phyloP scores from a whole-genome alignment of 768 basidiomycete species.

The Trametes cingulata region DNA sequence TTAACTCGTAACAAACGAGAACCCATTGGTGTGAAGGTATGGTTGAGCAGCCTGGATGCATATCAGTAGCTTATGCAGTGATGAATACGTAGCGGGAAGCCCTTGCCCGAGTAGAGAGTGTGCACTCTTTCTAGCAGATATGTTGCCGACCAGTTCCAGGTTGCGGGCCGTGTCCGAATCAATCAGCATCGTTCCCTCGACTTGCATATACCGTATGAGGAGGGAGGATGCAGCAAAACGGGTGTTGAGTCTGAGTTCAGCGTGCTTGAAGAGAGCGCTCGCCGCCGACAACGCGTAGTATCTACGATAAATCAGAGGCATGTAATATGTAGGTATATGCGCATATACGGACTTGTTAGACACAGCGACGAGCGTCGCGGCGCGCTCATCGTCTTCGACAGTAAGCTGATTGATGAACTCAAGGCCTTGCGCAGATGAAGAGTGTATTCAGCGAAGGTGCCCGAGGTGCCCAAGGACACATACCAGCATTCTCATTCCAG shows the following conservation, averaged over 20 bases:
- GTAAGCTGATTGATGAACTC: conserved; percentile 79
- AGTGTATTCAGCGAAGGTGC: not conserved
- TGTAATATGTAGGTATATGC: not conserved
- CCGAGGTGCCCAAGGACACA: conserved; percentile 2
- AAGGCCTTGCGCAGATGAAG: conserved; percentile 54
- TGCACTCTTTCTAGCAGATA: conserved; percentile 59
- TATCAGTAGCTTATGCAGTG: not conserved
- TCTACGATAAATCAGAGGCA: conserved; percentile 41
- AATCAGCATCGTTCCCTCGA: conserved; percentile 94
- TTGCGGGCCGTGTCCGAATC: conserved; percentile 87
- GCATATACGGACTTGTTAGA: conserved; percentile 70
- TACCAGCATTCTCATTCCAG: conserved; percentile 85
- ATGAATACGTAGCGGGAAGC: not conserved
- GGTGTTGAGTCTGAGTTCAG: conserved; percentile 67
- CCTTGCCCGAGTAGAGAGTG: conserved; percentile 80
- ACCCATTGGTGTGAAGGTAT: conserved; percentile 91
- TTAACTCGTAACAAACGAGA: conserved; percentile 75
- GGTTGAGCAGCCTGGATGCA: conserved; percentile 60
- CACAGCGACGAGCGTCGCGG: conserved; percentile 75
- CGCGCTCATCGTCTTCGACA: conserved; percentile 78
- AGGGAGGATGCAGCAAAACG: conserved; percentile 71
- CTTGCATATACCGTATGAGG: conserved; percentile 71
- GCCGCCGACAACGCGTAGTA: conserved; percentile 88
- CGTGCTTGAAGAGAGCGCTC: conserved; percentile 85
- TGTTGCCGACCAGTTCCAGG: conserved; percentile 85